Evolutionary conservation across 768 basidiomycete genomes (phyloP), one percentile per base, ranked within the genome.

Genomic region (Goffeauzyma gilvescens): DNA sequence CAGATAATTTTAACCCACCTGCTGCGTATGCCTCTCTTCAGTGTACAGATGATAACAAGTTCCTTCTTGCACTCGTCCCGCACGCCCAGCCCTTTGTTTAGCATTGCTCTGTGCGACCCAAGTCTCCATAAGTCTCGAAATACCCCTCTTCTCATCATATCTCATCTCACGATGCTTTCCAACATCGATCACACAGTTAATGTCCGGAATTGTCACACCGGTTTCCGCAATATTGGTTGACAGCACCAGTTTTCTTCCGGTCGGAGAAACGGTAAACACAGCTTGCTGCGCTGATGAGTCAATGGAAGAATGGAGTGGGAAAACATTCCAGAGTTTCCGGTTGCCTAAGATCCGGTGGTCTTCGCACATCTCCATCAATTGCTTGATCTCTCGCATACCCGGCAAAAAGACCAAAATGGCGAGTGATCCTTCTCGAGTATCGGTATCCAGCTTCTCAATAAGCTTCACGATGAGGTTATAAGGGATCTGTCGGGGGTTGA

Each of bases 31-130:
- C 30, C 84, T 72, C 30, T 71, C 65, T 63, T 79, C 85, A 0
- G 87, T 90, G 68, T 95, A 98, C 2, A 98, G 71, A 62, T 96
- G 93, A 66, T 90, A 98, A 54, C 85, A 89, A 26, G 95, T 61
- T 3, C 90, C 90, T 39, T 71, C 67, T 54, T 76, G 83, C 4
- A 93, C 86, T 57, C 90, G 81, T 23, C 90, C 89, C 17, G 89
- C 84, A 46, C 89, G 75, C 30, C 87, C 87, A 38, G 85, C 50
- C 32, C 65, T 42, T 43, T 90, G 87, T 14, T 80, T 72, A 30
- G 87, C 87, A 59, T 93, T 93, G 57, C 83, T 89, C 62, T 72
- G 77, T 5, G 89, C 81, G 35, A 98, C 74, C 55, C 79, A 95
- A 1, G 83, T 84, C 62, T 96, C 87, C 6, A 87, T 73, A 21